Conservation (phyloP, 495 filamentous ascomycete species). For the Aspergillus coremiiformis region DNA sequence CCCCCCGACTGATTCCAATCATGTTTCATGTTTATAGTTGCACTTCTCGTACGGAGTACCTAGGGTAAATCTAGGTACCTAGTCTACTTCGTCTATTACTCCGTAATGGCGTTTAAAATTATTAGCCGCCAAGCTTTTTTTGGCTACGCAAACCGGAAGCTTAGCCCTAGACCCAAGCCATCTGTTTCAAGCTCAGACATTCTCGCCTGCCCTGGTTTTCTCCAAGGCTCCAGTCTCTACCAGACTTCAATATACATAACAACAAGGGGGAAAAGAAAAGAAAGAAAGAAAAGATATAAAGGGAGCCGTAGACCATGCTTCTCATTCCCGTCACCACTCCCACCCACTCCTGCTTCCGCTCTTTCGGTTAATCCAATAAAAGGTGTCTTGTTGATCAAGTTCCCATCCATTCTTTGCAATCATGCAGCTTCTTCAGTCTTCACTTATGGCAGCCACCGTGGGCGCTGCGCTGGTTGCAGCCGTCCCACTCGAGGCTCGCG, state of each 20-base stretch:
- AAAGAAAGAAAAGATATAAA: neutral
- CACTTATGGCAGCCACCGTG: neutral
- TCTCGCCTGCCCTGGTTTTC: neutral
- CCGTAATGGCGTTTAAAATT: too few relatives aligned
- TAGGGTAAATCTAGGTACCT: too few relatives aligned
- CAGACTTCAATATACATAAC: neutral
- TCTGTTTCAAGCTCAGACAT: neutral
- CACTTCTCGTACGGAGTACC: too few relatives aligned
- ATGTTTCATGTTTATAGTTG: too few relatives aligned
- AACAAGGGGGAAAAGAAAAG: neutral
- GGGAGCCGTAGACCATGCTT: too few relatives aligned
- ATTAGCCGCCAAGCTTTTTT: neutral
- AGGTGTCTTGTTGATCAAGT: neutral
- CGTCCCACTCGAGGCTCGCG: slow-evolving; percentile 6
- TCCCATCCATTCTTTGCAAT: slow-evolving; percentile 1
- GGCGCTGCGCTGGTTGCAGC: slow-evolving; percentile 10
- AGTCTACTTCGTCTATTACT: too few relatives aligned
- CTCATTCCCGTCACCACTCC: neutral
- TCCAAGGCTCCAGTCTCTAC: neutral
- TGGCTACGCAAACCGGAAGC: neutral
- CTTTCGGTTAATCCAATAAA: neutral
- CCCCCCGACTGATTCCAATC: too few relatives aligned
- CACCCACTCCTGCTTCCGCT: neutral
- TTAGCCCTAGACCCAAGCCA: neutral
- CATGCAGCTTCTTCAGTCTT: slow-evolving; percentile 6